Base-by-base conservation (phyloP, 352 stramenopile species). In the Pythium grandisporangium region DNA sequence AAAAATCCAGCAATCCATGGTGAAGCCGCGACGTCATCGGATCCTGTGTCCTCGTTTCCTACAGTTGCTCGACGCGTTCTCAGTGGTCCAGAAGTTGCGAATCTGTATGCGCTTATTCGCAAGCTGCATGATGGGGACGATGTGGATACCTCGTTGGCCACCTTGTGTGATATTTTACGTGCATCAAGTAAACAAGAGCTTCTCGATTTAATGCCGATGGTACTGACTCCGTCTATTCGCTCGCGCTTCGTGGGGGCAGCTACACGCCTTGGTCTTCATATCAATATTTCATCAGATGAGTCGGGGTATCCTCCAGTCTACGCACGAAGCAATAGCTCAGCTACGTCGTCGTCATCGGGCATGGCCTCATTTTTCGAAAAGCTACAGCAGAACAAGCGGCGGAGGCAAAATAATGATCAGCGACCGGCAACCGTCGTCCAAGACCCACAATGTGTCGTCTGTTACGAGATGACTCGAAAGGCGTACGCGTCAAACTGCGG, bases 371-470 rank as follows among this genome's bases (percentile, higher is more conserved):
- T 87, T 45, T 86, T 90, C 12, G 65, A 79, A 19, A 58, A 62
- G 19, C 69, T 90, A 41, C 61, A 84, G 27, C 75, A 78, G 34
- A 72, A 67, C 27, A 68, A 66, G 23, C 74, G 49, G 12, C 36
- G 71, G 33, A 77, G 68, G 17, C 45, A 70, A 11, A 48, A 67
- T 10, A 35, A 44, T 5, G 19, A 30, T 4, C 40, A 42, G 0
- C 49, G 63, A 13, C 37, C 64, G 14, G 76, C 58, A 26, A 66
- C 71, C 13, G 48, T 85, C 8, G 63, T 93, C 13, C 67, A 85
- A 35, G 66, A 90, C 23, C 80, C 80, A 3, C 80, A 93, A 54
- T 93, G 80, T 36, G 67, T 81, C 26, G 79, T 93, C 20, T 93
- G 80, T 54, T 91, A 86, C 46, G 77, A 93, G 30, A 81, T 92